Evolutionary conservation across 139 green algal species (phyloP).

Genomic region (Pseudopediastrum boryanum): DNA sequence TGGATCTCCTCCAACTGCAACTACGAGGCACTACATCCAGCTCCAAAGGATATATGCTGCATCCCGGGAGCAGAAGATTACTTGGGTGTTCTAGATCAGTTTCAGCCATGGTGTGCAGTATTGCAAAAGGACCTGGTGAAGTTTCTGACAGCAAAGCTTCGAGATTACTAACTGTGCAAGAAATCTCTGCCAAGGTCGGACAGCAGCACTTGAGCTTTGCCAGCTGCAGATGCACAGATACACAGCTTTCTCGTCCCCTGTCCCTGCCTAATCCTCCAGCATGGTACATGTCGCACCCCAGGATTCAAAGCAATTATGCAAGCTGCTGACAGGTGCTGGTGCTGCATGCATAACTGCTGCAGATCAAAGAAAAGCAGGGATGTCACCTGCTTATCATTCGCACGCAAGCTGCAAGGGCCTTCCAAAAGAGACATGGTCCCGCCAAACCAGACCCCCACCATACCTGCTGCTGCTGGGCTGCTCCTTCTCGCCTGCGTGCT

Average conservation of each 20-base stretch:
- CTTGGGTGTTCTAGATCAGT: neutral
- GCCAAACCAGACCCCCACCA: neutral
- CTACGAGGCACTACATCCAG: neutral
- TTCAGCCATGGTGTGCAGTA: neutral
- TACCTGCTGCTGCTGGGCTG: conserved; percentile 2
- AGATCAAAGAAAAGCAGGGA: too few species aligned
- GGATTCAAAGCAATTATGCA: neutral
- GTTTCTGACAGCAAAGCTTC: neutral
- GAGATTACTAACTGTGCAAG: too few species aligned
- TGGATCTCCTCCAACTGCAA: neutral
- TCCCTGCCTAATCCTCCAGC: too few species aligned
- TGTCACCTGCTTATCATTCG: too few species aligned
- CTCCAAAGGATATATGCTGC: neutral
- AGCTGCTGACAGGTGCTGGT: neutral
- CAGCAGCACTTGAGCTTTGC: too few species aligned
- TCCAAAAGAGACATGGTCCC: neutral
- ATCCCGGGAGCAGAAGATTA: neutral
- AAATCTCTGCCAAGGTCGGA: too few species aligned
- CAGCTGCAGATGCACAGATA: too few species aligned
- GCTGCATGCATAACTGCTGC: neutral
- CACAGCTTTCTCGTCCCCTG: too few species aligned
- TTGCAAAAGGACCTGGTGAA: neutral
- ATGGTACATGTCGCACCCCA: neutral
- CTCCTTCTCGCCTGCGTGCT: conserved; percentile 19
- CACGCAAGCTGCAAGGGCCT: neutral